Base-by-base conservation (phyloP, 2,329 filamentous ascomycete species). In the Curvularia sp. region DNA sequence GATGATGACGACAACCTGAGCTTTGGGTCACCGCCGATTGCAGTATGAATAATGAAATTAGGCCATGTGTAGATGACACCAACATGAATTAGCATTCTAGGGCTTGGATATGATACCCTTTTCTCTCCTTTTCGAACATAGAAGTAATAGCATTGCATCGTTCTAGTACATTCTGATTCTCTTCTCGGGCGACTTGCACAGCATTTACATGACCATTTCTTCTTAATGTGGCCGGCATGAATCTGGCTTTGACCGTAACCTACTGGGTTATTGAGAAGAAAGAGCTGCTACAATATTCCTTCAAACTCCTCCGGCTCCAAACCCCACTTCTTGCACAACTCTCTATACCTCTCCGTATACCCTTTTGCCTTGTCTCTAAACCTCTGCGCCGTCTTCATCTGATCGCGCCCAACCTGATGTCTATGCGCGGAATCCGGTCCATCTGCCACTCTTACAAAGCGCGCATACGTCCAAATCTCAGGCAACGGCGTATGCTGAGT, bases 391-490 rank as follows among this genome's bases (percentile, higher is more conserved):
- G 72, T 78, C 69, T 79, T 79, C 73, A 79, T 75, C 64, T 78
- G 75, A 64, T 79, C 77, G 32, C 77, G 59, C 0, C 78, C 78
- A 36, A 80, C 76, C 61, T 80, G 78, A 69, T 79, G 77, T 59
- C 75, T 67, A 67, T 79, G 78, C 13, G 76, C 77, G 0, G 72
- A 73, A 68, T 80, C 78, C 1, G 78, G 78, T 1, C 78, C 78
- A 68, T 80, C 78, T 4, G 77, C 78, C 30, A 80, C 72, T 54
- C 78, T 65, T 28, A 80, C 76, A 63, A 79, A 79, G 23, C 78
- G 55, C 1, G 78, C 78, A 67, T 79, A 79, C 25, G 78, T 78
- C 78, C 78, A 80, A 58, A 80, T 69, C 67, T 79, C 76, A 7
- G 78, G 77, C 48, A 80, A 63, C 1, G 77, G 74, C 3, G 78